Evolutionary conservation across 257 asterid genomes (phyloP).

Genomic region (Parsonsia alboflavescens): DNA sequence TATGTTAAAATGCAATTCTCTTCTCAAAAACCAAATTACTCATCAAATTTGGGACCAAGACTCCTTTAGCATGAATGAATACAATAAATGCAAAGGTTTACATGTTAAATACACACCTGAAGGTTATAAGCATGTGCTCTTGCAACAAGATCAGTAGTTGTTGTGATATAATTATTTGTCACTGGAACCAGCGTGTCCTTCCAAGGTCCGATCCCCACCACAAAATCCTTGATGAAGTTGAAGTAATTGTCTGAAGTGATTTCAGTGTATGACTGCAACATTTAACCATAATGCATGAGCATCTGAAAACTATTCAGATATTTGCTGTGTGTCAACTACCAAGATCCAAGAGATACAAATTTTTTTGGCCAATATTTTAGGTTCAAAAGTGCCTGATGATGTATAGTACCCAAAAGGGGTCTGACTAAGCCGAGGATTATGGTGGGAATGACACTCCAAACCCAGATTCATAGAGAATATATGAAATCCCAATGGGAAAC

Average conservation of each 20-base stretch:
- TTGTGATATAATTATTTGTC: slow-evolving; percentile 45
- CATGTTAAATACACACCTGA: slow-evolving; percentile 47
- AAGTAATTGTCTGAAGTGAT: slow-evolving; percentile 87
- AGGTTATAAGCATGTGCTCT: slow-evolving; percentile 89
- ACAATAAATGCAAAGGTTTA: background rate
- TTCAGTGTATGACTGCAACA: slow-evolving; percentile 72
- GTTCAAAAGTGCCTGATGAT: background rate
- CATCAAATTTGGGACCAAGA: background rate
- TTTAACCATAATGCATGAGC: background rate
- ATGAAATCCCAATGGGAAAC: background rate
- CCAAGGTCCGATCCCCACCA: slow-evolving; percentile 96
- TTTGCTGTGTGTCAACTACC: background rate
- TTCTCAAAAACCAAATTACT: background rate
- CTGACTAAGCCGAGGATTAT: no score
- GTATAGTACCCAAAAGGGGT: background rate
- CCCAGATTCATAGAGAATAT: background rate
- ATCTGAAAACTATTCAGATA: background rate
- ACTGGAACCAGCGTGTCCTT: slow-evolving; percentile 63
- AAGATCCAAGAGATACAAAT: no score
- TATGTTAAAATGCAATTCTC: background rate
- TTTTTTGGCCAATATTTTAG: background rate
- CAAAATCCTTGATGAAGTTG: slow-evolving; percentile 74
- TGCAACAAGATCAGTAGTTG: slow-evolving; percentile 73
- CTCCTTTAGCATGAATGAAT: background rate
- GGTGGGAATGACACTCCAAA: no score